Conservation (phyloP, 371 early-diverging fungal genomes). For the Syncephalastrum contaminatum region DNA sequence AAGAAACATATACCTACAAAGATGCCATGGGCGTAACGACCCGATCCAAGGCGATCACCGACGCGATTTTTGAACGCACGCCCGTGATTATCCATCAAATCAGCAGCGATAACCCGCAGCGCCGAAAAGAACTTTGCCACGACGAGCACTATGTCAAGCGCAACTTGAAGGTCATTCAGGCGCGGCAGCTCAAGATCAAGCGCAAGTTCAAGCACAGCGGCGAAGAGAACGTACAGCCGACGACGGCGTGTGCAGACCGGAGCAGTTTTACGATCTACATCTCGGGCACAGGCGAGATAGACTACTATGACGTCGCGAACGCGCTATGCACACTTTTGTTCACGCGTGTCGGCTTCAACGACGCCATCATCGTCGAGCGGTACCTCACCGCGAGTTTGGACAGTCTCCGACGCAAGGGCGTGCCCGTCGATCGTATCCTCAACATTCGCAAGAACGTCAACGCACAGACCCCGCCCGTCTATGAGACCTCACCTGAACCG, state of each 20-base stretch:
- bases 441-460: constrained; percentile 50
- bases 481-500: not conserved
- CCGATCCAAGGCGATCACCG: constrained; percentile 57
- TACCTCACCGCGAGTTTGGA: constrained; percentile 62
- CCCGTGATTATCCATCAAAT: constrained; percentile 62
- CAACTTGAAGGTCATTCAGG: constrained; percentile 55
- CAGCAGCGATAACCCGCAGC: constrained; percentile 66
- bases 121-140: constrained; percentile 47
- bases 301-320: constrained; percentile 81
- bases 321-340: constrained; percentile 61
- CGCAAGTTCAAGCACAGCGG: constrained; percentile 64
- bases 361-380: constrained; percentile 64
- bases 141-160: constrained; percentile 51
- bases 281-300: constrained; percentile 58
- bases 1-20: constrained; percentile 46
- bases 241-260: constrained; percentile 66
- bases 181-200: constrained; percentile 55
- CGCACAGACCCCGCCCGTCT: constrained; percentile 6
- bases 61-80: constrained; percentile 74
- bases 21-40: constrained; percentile 51
- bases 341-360: constrained; percentile 61
- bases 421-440: constrained; percentile 88
- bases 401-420: constrained; percentile 71
- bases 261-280: constrained; percentile 63
- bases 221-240: constrained; percentile 55